Evolutionary conservation across 805 yeast genomes (phyloP).

Genomic region (Candida chilensis): DNA sequence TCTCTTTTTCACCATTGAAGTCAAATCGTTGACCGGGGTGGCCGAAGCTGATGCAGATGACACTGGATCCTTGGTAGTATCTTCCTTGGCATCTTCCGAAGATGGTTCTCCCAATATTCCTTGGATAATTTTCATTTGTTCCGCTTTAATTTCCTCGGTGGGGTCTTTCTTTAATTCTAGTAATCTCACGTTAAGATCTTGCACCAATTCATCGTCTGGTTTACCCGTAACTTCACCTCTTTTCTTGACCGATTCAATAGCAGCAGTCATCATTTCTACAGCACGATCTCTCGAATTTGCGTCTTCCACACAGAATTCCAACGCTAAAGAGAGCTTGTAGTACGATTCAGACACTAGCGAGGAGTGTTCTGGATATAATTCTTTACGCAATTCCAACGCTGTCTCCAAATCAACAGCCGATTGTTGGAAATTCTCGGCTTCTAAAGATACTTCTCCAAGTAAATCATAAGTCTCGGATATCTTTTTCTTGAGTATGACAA

Average conservation of each 20-base stretch:
- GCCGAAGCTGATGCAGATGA: slow-evolving; percentile 6
- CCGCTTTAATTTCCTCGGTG: slow-evolving; percentile 33
- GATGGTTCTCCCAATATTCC: slow-evolving; percentile 45
- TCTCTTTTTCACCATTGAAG: slow-evolving; percentile 55
- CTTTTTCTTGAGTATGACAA: slow-evolving; percentile 32
- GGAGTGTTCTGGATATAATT: slow-evolving; percentile 42
- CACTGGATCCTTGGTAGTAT: slow-evolving; percentile 2
- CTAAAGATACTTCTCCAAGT: slow-evolving; percentile 84
- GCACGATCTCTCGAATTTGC: slow-evolving; percentile 38
- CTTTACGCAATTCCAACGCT: slow-evolving; percentile 43
- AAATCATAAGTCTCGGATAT: slow-evolving; percentile 70
- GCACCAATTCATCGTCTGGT: slow-evolving; percentile 33
- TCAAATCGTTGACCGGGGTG: slow-evolving; percentile 45
- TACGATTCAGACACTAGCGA: slow-evolving; percentile 68
- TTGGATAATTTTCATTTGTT: slow-evolving; percentile 43
- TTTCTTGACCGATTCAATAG: slow-evolving; percentile 38
- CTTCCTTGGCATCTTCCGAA: slow-evolving; percentile 11
- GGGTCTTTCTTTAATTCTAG: slow-evolving; percentile 48
- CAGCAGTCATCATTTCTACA: slow-evolving; percentile 41
- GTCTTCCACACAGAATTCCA: slow-evolving; percentile 59
- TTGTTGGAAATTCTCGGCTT: slow-evolving; percentile 78
- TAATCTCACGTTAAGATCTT: slow-evolving; percentile 47
- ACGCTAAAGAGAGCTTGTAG: slow-evolving; percentile 71
- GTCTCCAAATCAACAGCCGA: slow-evolving; percentile 62
- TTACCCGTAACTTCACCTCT: slow-evolving; percentile 26